Base-by-base conservation (phyloP, 768 basidiomycete species). In the Mycena polygramma region DNA sequence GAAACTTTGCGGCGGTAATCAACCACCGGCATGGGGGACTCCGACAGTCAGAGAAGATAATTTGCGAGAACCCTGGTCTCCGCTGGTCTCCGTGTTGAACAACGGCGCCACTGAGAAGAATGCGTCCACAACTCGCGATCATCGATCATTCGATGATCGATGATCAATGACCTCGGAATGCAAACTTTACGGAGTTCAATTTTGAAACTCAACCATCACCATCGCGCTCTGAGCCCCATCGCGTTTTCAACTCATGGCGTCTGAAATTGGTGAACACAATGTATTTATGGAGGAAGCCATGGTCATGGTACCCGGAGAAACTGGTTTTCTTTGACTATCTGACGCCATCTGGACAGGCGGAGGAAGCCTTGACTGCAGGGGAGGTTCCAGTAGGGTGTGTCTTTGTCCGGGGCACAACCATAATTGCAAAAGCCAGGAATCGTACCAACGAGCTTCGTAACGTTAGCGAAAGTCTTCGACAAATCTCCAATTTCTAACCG, bases 381-480 rank as follows among this genome's bases (percentile, higher is more conserved):
- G 98, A 99, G 81, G 98, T 99, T 7, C 98, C 98, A 1, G 97
- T 99, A 0, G 98, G 98, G 24, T 98, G 98, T 74, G 89, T 99
- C 10, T 98, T 99, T 74, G 94, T 99, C 11, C 88, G 94, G 70
- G 87, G 92, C 62, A 88, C 85, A n/a, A 77, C 75, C 37, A 85
- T 94, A 68, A 94, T 99, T 69, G 96, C 97, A 1, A 85, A 86
- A 75, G 97, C 96, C 1, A 84, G 98, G 57, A 99, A 99, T 77
- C 85, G 96, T 66, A 99, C 98, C 4, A 99, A 98, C 78, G 92
- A 98, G 79, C 89, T 97, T 53, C 86, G 92, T 54, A 98, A 99
- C 83, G 97, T 96, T 61, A 37, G 57, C 46, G 19, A 4, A 48
- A 14, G 11, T 10, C 60, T 55, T 63, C 20, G 37, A 54, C 52